These are phyloP conservation scores for Trichoderma afroharzianum DNA, from an alignment of 2,329 filamentous ascomycete genomes.

Conservation along the genomic window DNA sequence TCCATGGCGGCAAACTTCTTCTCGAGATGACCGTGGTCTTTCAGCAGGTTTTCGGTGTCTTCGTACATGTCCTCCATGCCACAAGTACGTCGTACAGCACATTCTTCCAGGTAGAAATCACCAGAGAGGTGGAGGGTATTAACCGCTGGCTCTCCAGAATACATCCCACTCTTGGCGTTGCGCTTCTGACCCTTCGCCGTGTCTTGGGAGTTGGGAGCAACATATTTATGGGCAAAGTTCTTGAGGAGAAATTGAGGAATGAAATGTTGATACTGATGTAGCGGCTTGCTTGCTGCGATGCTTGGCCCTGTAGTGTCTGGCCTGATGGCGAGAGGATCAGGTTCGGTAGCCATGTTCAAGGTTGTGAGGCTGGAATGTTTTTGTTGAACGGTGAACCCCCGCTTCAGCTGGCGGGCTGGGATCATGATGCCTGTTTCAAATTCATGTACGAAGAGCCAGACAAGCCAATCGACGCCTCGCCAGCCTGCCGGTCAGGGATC, in stretches of 20 bases:
- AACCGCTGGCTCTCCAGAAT: not conserved
- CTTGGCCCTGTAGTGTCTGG: not conserved
- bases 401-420: not conserved
- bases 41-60: not conserved
- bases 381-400: not conserved
- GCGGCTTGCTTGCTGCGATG: not conserved
- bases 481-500: not conserved
- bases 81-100: not conserved
- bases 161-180: not conserved
- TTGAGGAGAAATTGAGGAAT: slow-evolving; percentile 8
- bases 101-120: not conserved
- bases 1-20: not conserved
- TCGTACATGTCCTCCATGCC: not conserved
- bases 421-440: not conserved
- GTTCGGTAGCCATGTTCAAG: not conserved
- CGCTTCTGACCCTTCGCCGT: not conserved
- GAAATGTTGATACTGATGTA: not conserved
- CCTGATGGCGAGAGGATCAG: not conserved
- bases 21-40: not conserved
- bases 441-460: not conserved
- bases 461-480: not conserved
- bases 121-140: not conserved
- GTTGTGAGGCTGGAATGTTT: not conserved
- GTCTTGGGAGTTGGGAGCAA: not conserved
- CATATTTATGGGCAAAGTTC: not conserved